These are phyloP conservation scores for Torrubiella hemipterigena DNA, from an alignment of 2,329 filamentous ascomycete species.

Conservation along the genomic window DNA sequence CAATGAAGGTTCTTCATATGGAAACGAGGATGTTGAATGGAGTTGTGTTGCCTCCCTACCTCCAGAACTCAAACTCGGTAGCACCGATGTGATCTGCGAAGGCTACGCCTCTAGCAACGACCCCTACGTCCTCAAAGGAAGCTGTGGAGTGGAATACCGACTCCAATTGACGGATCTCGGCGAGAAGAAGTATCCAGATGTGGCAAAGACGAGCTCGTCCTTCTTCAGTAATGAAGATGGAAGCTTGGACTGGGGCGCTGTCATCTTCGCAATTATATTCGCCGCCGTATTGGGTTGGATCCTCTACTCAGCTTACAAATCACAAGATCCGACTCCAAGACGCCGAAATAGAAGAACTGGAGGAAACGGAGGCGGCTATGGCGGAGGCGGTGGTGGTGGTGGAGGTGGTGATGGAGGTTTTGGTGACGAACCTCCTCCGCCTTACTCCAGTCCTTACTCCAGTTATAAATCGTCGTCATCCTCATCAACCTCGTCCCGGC, in stretches of 20 bases:
- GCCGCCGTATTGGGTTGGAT: constrained; percentile 49
- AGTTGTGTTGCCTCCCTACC: constrained; percentile 60
- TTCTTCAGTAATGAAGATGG: constrained; percentile 20
- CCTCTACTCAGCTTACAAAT: constrained; percentile 34
- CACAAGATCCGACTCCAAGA: constrained; percentile 5
- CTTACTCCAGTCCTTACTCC: constrained; percentile 10
- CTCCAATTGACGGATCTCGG: constrained; percentile 68
- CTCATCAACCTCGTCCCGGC: constrained; percentile 19
- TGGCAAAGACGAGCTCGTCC: constrained; percentile 24
- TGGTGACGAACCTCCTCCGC: constrained; percentile 41
- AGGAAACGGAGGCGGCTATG: constrained; percentile 24
- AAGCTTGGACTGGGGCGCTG: constrained; percentile 20
- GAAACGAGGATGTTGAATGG: constrained; percentile 76
- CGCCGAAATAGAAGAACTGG: constrained; percentile 13
- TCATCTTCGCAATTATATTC: constrained; percentile 52
- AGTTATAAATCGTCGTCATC: too few relatives aligned
- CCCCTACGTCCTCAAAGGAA: constrained; percentile 78
- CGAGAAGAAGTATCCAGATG: constrained; percentile 54
- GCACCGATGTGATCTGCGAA: constrained; percentile 86
- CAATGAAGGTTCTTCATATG: constrained; percentile 74
- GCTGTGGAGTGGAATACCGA: constrained; percentile 84
- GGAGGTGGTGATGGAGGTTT: constrained; percentile 23
- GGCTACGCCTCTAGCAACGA: constrained; percentile 71
- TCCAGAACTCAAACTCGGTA: constrained; percentile 56
- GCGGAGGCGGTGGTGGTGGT: constrained; percentile 23